Evolutionary conservation across 192 early-diverging fungal species (phyloP), one percentile per base, ranked within the genome.

Genomic region (Spizellomyces sp.): DNA sequence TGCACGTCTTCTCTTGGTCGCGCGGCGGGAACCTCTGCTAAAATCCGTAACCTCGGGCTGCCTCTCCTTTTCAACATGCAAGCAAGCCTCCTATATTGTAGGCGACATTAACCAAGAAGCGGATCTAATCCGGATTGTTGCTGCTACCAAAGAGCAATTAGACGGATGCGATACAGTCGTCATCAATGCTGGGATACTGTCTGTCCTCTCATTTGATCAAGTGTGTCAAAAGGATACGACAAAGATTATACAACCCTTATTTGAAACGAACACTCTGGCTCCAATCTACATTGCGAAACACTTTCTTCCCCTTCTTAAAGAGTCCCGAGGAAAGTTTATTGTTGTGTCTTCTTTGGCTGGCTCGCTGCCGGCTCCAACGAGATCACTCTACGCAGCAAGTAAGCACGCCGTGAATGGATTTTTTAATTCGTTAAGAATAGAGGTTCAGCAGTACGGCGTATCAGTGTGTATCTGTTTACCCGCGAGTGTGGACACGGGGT

Each of bases 361-460:
- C 5, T 80, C 88, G 48, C 59, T 91, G 4, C 88, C 87, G 5
- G 89, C 91, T 41, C 92, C 92, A 6, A 92, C 94, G 67, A 86
- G 93, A 6, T 78, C 88, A 5, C 74, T 95, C 57, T 96, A 96
- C 67, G 84, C 87, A 48, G 89, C 89, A 2, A 87, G 86, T 59
- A 96, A 96, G 58, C 90, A 91, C 67, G 94, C 94, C 0, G 77
- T 92, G 5, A 87, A 88, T 36, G 94, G 92, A 0, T 96, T 90
- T 76, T 94, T 96, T 81, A 82, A 86, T 54, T 81, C 92, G 6
- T 69, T 96, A 44, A 84, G 94, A 1, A 92, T 94, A 71, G 94
- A 96, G 71, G 73, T 93, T 5, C 80, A 75, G 0, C 58, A 62
- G 12, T 78, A 83, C 8, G 88, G 87, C 15, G 83, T 93, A 8